Percentiles rank a stretch among this genome's conserved stretches.
Conservation (phyloP, 1,284 basidiomycete species). For the Microbotryomycetes sp. region DNA sequence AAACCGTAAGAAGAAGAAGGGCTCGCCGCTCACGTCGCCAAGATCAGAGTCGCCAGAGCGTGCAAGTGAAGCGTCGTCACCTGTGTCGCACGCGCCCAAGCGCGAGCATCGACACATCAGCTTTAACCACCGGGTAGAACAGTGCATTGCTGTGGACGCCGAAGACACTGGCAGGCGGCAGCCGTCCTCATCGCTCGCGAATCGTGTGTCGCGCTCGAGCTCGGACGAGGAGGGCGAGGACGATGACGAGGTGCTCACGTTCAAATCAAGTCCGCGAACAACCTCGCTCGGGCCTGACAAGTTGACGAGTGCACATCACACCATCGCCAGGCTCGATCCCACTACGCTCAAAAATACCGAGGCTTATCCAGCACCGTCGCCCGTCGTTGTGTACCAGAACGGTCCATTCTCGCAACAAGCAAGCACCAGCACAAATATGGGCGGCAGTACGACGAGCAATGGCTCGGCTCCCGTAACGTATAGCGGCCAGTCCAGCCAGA, state of each 20-base stretch:
- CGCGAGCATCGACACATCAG: conserved; percentile 69
- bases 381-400: conserved; percentile 56
- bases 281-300: conserved; percentile 15
- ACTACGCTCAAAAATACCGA: conserved; percentile 76
- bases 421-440: not conserved
- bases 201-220: not conserved
- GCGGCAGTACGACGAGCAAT: conserved; percentile 1
- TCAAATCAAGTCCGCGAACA: conserved; percentile 30
- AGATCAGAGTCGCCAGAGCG: conserved; percentile 8
- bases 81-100: conserved; percentile 9
- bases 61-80: not conserved
- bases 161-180: conserved; percentile 28
- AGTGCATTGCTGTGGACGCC: conserved; percentile 80
- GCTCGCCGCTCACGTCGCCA: conserved; percentile 17
- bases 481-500: not conserved
- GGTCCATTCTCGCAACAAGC: conserved; percentile 11
- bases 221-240: conserved; percentile 42
- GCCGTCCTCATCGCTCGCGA: not conserved
- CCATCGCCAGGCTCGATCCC: conserved; percentile 90
- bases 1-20: conserved; percentile 17
- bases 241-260: conserved; percentile 54
- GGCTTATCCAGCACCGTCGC: conserved; percentile 42
- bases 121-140: conserved; percentile 98
- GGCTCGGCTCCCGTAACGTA: conserved; percentile 7
- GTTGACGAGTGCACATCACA: conserved; percentile 41